These are phyloP conservation scores for Sporothrix luriei DNA, from an alignment of 2,329 filamentous ascomycete genomes.

Conservation along the genomic window DNA sequence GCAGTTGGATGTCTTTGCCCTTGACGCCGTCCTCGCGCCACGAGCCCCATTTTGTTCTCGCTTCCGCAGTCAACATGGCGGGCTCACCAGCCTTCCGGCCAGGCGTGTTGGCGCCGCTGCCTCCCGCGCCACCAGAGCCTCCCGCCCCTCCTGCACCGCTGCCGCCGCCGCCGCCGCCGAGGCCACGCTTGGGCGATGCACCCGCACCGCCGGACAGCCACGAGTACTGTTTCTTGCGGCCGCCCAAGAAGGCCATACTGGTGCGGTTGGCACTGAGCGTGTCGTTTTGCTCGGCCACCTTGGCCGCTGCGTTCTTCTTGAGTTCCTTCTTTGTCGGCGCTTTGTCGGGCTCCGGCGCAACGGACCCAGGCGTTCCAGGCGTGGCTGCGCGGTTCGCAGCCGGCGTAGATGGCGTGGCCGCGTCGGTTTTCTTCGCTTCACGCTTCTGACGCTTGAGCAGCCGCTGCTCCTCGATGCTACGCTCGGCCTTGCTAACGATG, in stretches of 20 bases:
- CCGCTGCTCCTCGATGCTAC: constrained; percentile 71
- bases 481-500: constrained; percentile 65
- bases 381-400: constrained; percentile 55
- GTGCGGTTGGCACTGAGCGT: constrained; percentile 84
- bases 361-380: constrained; percentile 62
- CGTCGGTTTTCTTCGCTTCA: constrained; percentile 58
- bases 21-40: constrained; percentile 78
- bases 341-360: constrained; percentile 67
- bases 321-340: constrained; percentile 83
- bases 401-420: constrained; percentile 52
- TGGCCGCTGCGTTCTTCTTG: constrained; percentile 74
- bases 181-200: constrained; percentile 51
- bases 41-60: constrained; percentile 67
- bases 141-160: constrained; percentile 39
- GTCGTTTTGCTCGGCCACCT: constrained; percentile 74
- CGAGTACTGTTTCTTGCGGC: constrained; percentile 70
- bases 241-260: constrained; percentile 66
- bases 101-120: constrained; percentile 31
- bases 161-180: constrained; percentile 44
- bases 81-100: constrained; percentile 41
- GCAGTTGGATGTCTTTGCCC: constrained; percentile 77
- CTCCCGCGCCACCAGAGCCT: neutral
- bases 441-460: constrained; percentile 68
- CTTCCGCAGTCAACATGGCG: constrained; percentile 57
- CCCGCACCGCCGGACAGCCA: constrained; percentile 68